Evolutionary conservation across 2,329 filamentous ascomycete genomes (phyloP).

Genomic region (Trichoderma sp.): DNA sequence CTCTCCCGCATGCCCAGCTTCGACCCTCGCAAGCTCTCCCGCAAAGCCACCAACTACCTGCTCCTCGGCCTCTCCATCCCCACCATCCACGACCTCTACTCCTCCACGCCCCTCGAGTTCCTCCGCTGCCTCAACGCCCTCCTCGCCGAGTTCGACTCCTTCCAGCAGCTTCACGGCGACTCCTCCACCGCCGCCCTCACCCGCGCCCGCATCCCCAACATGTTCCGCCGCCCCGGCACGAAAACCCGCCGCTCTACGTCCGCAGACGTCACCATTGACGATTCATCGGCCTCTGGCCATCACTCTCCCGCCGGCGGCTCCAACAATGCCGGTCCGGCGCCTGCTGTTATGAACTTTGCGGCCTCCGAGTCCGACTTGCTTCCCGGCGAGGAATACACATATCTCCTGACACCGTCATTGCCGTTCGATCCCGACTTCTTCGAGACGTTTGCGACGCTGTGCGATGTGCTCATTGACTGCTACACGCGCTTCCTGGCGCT

Average conservation of each 20-base stretch:
- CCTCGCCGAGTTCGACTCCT: constrained; percentile 87
- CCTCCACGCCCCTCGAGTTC: constrained; percentile 76
- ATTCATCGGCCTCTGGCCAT: constrained; percentile 19
- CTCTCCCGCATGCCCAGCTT: constrained; percentile 81
- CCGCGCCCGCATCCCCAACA: constrained; percentile 75
- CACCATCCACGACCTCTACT: constrained; percentile 82
- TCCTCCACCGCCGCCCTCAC: constrained; percentile 66
- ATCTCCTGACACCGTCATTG: constrained; percentile 84
- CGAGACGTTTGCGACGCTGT: constrained; percentile 92
- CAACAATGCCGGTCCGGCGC: constrained; percentile 28
- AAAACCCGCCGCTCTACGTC: constrained; percentile 56
- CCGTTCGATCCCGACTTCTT: constrained; percentile 98
- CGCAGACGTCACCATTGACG: constrained; percentile 39
- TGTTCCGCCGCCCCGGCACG: constrained; percentile 68
- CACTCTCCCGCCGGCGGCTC: constrained; percentile 2
- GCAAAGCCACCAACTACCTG: constrained; percentile 90
- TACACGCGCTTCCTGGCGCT: constrained; percentile 77
- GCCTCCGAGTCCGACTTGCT: constrained; percentile 64
- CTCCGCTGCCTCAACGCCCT: constrained; percentile 82
- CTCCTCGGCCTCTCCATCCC: constrained; percentile 90
- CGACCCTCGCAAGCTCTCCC: constrained; percentile 76
- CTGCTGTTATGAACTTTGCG: constrained; percentile 54
- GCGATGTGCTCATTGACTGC: constrained; percentile 90
- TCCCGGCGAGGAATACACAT: constrained; percentile 81
- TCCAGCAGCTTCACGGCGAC: constrained; percentile 81